Evolutionary conservation across 1,139 yeast genomes (phyloP).

Genomic region (Scheffersomyces illinoinensis): DNA sequence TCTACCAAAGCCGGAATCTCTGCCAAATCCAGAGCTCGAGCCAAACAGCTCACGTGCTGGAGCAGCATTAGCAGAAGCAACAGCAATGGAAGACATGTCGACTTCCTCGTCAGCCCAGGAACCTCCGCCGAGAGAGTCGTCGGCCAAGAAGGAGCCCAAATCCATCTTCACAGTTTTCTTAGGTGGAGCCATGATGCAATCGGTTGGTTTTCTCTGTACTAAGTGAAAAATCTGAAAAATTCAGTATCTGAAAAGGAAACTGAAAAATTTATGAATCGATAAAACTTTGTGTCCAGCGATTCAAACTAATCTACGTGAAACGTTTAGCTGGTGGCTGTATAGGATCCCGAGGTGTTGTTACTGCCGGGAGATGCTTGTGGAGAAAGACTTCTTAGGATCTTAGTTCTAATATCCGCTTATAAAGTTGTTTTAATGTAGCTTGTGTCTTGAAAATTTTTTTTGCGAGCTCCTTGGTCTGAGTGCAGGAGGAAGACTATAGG

Average conservation of each 20-base stretch:
- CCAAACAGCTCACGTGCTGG: slow-evolving; percentile 12
- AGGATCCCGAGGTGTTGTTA: not conserved
- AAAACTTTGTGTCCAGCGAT: not conserved
- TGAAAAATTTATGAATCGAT: not conserved
- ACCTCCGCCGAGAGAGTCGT: slow-evolving; percentile 45
- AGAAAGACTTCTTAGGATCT: not conserved
- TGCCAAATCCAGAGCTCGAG: slow-evolving; percentile 1
- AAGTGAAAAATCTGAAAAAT: not conserved
- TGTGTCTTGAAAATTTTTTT: not conserved
- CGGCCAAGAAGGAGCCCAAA: slow-evolving; percentile 52
- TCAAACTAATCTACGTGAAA: not conserved
- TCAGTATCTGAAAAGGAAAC: not conserved
- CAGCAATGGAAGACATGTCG: slow-evolving; percentile 26
- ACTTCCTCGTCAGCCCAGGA: slow-evolving; percentile 33
- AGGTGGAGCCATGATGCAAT: slow-evolving; percentile 33
- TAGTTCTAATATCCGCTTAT: not conserved
- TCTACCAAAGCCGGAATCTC: slow-evolving; percentile 5
- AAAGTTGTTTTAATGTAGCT: not conserved
- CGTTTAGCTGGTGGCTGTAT: not conserved
- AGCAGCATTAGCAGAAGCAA: slow-evolving; percentile 26
- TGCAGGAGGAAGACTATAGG: not conserved
- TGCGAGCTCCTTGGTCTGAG: not conserved
- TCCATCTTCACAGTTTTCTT: slow-evolving; percentile 50
- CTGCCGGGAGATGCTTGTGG: not conserved
- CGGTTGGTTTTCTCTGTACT: not conserved